phyloP scores from a whole-genome alignment of 2,329 filamentous ascomycete genomes.

The Microascus cirrosus region DNA sequence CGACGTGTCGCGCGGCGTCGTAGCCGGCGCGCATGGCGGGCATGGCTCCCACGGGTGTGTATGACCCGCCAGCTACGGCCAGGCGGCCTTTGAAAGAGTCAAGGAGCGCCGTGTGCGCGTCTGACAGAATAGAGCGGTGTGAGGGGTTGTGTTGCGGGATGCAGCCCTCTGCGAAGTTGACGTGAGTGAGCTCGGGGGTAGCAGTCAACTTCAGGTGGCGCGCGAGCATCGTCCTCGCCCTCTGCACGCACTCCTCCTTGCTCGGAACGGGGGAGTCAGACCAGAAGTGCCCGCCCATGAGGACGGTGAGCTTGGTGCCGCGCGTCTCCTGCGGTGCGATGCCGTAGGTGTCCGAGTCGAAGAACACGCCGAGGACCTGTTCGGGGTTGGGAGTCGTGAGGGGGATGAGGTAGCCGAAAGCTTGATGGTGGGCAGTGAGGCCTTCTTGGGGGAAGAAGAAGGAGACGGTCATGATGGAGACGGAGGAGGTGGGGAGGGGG shows the following conservation, averaged over 20 bases:
- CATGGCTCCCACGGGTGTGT: conserved; percentile 38
- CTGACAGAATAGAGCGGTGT: conserved; percentile 52
- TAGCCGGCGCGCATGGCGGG: conserved; percentile 37
- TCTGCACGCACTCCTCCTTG: conserved; percentile 51
- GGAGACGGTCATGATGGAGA: conserved; percentile 87
- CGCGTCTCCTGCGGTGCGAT: conserved; percentile 38
- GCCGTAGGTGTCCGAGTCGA: conserved; percentile 57
- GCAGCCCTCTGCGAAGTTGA: conserved; percentile 53
- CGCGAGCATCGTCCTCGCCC: conserved; percentile 59
- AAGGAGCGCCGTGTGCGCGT: conserved; percentile 42
- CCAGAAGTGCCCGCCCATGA: conserved; percentile 93
- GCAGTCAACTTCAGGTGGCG: conserved; percentile 47
- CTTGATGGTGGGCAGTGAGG: conserved; percentile 49
- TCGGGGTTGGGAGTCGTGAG: conserved; percentile 70
- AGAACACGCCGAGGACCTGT: conserved; percentile 79
- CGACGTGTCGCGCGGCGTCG: conserved; percentile 28
- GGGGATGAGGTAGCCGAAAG: conserved; percentile 90
- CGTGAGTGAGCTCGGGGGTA: conserved; percentile 48
- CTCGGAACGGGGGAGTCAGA: conserved; percentile 33
- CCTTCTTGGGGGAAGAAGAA: conserved; percentile 63
- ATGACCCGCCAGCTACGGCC: conserved; percentile 49
- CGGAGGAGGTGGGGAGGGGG: conserved; percentile 46
- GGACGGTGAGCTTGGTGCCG: conserved; percentile 84
- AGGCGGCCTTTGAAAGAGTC: conserved; percentile 50
- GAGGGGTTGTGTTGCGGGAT: conserved; percentile 87